phyloP scores from a whole-genome alignment of 371 early-diverging fungal genomes.

The Mortierella sp. region DNA sequence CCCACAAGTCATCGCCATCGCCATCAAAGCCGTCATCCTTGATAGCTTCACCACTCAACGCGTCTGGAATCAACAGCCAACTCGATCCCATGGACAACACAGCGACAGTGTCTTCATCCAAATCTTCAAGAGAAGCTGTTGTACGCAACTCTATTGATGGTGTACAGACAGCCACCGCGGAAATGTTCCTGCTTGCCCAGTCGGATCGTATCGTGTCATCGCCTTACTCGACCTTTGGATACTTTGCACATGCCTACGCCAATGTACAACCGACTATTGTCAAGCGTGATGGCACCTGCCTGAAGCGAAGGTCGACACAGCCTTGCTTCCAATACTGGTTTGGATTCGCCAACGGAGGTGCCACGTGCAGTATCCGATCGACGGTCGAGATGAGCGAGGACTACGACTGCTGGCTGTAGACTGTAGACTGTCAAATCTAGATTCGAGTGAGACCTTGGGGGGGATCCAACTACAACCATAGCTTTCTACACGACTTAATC shows the following conservation, averaged over 20 bases:
- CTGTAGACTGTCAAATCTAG: no score
- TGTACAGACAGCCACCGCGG: conserved; percentile 42
- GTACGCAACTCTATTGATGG: conserved; percentile 42
- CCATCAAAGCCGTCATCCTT: background rate
- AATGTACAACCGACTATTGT: conserved; percentile 47
- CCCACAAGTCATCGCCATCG: conserved; percentile 1
- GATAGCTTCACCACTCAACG: background rate
- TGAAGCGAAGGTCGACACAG: conserved; percentile 41
- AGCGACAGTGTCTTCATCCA: background rate
- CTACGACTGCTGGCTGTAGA: conserved; percentile 49
- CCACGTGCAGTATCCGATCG: conserved; percentile 22
- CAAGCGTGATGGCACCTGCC: conserved; percentile 39
- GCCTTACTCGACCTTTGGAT: conserved; percentile 49
- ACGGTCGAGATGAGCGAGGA: conserved; percentile 49
- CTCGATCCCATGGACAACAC: background rate
- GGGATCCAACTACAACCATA: no score
- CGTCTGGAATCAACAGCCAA: background rate
- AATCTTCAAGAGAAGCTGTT: conserved; percentile 30
- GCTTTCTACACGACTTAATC: no score
- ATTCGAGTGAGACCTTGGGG: no score
- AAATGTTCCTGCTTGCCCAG: conserved; percentile 48
- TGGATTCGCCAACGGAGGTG: conserved; percentile 48
- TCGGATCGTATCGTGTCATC: conserved; percentile 36
- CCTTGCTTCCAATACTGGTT: conserved; percentile 55
- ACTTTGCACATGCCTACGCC: conserved; percentile 43